A percentile compares a stretch with the other conserved stretches of the same genome.
Conservation (phyloP, 2,329 filamentous ascomycete species). For the Fusarium lateritium region DNA sequence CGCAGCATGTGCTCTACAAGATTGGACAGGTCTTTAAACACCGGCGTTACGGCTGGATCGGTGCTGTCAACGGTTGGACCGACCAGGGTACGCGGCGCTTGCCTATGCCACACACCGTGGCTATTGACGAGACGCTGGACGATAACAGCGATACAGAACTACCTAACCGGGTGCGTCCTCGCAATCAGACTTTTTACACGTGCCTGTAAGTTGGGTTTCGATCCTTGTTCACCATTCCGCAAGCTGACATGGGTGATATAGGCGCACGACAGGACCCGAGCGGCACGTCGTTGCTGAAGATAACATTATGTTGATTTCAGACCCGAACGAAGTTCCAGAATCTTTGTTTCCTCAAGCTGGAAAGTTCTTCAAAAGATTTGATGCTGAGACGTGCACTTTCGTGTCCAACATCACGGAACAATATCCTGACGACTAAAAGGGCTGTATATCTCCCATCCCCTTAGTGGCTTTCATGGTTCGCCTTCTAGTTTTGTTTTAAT, state of each 20-base stretch:
- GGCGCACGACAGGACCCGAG: conserved; percentile 54
- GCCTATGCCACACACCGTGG: conserved; percentile 47
- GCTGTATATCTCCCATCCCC: not conserved
- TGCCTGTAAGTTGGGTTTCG: conserved; percentile 77
- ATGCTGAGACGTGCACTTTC: conserved; percentile 75
- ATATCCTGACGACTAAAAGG: conserved; percentile 84
- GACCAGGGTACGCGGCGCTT: conserved; percentile 57
- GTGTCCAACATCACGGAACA: conserved; percentile 85
- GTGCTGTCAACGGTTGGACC: conserved; percentile 92
- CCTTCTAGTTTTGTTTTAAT: conserved; percentile 5
- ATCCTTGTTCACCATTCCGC: not conserved
- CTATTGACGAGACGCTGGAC: conserved; percentile 48
- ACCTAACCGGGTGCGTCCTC: conserved; percentile 47
- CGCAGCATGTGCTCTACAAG: conserved; percentile 63
- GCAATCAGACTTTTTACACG: conserved; percentile 76
- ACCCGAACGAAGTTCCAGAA: conserved; percentile 64
- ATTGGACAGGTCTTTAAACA: conserved; percentile 91
- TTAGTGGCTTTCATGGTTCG: not conserved
- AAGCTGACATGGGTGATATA: conserved; percentile 32
- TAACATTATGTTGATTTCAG: conserved; percentile 77
- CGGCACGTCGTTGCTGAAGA: conserved; percentile 71
- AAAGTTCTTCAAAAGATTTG: conserved; percentile 90
- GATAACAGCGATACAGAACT: conserved; percentile 50
- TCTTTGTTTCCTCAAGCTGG: conserved; percentile 80
- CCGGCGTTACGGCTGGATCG: conserved; percentile 82